Conservation (phyloP, 140 eudicot species). For the Cichorium intybus region DNA sequence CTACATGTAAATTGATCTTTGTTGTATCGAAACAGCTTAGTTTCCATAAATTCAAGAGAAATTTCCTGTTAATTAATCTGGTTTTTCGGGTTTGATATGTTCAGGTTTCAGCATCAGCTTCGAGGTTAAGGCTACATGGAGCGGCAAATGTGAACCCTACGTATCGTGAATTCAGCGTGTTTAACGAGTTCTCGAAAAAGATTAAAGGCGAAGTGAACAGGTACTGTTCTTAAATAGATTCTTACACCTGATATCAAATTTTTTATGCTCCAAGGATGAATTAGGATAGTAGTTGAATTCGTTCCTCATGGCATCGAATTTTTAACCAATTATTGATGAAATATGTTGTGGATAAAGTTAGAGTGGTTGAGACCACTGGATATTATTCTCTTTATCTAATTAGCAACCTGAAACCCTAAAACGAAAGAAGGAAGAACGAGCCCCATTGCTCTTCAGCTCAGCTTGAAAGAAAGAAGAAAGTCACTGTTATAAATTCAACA, state of each 20-base stretch:
- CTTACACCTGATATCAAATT: neutral
- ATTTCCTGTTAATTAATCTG: neutral
- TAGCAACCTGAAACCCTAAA: conserved; percentile 13
- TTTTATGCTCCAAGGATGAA: conserved; percentile 2
- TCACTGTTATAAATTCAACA: neutral
- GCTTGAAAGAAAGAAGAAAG: neutral
- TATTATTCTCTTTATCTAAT: neutral
- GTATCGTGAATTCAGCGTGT: conserved; percentile 38
- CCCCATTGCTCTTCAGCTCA: neutral
- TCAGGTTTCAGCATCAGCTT: conserved; percentile 28
- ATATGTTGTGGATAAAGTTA: neutral
- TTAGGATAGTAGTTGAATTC: conserved; percentile 1
- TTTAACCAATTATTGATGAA: neutral
- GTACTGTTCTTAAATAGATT: conserved; percentile 11
- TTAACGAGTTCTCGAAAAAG: conserved; percentile 37
- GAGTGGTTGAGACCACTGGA: neutral
- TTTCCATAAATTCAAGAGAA: neutral
- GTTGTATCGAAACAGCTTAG: neutral
- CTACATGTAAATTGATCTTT: neutral
- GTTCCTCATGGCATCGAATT: neutral
- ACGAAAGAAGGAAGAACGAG: conserved; percentile 2
- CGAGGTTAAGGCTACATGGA: conserved; percentile 25
- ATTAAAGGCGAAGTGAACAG: conserved; percentile 44
- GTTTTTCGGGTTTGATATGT: conserved; percentile 10
- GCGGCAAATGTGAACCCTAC: conserved; percentile 23